These are phyloP conservation scores for Fusarium penzigii DNA, from an alignment of 2,329 filamentous ascomycete genomes.

Conservation along the genomic window DNA sequence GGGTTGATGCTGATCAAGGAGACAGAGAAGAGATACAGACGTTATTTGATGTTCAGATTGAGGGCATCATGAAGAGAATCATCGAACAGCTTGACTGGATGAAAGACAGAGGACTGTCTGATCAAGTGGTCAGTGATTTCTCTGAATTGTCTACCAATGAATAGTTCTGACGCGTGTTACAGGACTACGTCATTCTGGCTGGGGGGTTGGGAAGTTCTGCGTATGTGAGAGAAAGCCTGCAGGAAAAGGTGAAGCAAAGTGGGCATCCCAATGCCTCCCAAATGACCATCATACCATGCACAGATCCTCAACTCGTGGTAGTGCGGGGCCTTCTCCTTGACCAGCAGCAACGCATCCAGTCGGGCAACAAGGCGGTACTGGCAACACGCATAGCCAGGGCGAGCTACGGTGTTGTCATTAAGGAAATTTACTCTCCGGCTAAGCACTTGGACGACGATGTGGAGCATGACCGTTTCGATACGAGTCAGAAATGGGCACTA, in stretches of 20 bases:
- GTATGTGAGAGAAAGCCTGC: slow-evolving; percentile 45
- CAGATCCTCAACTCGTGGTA: slow-evolving; percentile 56
- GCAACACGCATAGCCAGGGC: slow-evolving; percentile 32
- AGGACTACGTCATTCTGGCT: slow-evolving; percentile 46
- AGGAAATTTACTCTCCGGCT: slow-evolving; percentile 2
- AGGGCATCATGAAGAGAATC: slow-evolving; percentile 38
- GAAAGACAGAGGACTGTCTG: slow-evolving; percentile 28
- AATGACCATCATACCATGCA: slow-evolving; percentile 43
- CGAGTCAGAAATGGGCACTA: slow-evolving; percentile 6
- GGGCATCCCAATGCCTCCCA: slow-evolving; percentile 34
- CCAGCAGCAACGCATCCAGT: slow-evolving; percentile 48
- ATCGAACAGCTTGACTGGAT: slow-evolving; percentile 44
- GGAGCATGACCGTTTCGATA: neutral
- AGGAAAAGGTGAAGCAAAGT: slow-evolving; percentile 35
- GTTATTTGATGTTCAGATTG: slow-evolving; percentile 38
- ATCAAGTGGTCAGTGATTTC: slow-evolving; percentile 36
- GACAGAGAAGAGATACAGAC: slow-evolving; percentile 43
- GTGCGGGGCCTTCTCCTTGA: slow-evolving; percentile 55
- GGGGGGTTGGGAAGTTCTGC: slow-evolving; percentile 47
- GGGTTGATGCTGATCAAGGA: neutral
- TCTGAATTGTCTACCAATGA: no score
- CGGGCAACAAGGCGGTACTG: slow-evolving; percentile 43
- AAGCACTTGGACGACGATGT: slow-evolving; percentile 9
- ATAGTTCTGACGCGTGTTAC: neutral
- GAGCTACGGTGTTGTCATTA: slow-evolving; percentile 12